Conservation (phyloP, 129 eudicot genomes). For the Helichrysum umbraculigerum region DNA sequence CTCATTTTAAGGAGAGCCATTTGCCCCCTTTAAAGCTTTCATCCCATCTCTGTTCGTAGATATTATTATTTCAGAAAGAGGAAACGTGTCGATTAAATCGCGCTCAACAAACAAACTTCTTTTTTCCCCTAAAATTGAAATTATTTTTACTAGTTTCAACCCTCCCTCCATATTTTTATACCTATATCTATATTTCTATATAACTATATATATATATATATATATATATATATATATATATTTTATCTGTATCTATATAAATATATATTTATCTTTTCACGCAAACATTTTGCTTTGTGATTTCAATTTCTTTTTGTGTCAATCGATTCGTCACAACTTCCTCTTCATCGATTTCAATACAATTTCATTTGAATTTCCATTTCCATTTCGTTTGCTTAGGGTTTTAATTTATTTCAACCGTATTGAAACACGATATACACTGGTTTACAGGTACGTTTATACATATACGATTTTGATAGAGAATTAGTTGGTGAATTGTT, state of each 20-base stretch:
- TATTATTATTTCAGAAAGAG: neutral
- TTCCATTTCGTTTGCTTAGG: slow-evolving; percentile 8
- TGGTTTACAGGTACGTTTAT: slow-evolving; percentile 40
- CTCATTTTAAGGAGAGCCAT: slow-evolving; percentile 36
- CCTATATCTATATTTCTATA: neutral
- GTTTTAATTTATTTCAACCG: slow-evolving; percentile 22
- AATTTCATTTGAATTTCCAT: neutral
- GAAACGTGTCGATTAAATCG: slow-evolving; percentile 6
- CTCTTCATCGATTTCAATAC: slow-evolving; percentile 4
- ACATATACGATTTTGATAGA: neutral
- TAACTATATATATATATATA: neutral
- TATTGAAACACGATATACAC: slow-evolving; percentile 8
- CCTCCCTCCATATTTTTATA: neutral
- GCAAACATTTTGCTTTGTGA: slow-evolving; percentile 7
- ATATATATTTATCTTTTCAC: neutral
- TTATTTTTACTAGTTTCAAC: slow-evolving; percentile 29
- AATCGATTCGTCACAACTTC: slow-evolving; percentile 8
- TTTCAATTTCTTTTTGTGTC: slow-evolving; percentile 6
- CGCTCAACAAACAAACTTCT: slow-evolving; percentile 19
- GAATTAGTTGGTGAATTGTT: slow-evolving; percentile 22
- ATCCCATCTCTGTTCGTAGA: slow-evolving; percentile 16
- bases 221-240: too few species aligned
- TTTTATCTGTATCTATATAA: neutral
- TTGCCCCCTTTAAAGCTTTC: slow-evolving; percentile 33
- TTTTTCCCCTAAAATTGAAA: slow-evolving; percentile 9